These are phyloP conservation scores for Omphalotus olearius DNA, from an alignment of 1,284 basidiomycete species.

Conservation along the genomic window DNA sequence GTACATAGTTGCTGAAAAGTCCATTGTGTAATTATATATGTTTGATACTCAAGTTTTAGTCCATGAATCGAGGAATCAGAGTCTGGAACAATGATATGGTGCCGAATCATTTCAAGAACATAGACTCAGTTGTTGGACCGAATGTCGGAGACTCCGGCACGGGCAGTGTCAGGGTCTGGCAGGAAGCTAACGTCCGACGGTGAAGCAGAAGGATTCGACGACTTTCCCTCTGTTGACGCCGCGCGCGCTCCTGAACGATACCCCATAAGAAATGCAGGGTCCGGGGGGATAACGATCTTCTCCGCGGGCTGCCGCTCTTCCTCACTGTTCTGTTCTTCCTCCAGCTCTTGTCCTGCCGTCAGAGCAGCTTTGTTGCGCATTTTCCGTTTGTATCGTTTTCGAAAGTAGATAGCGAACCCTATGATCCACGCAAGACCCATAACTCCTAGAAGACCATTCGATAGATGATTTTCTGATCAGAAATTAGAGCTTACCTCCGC, in stretches of 20 bases:
- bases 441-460: conserved; percentile 21
- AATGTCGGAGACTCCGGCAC: too few species aligned
- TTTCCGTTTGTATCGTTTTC: conserved; percentile 37
- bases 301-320: conserved; percentile 26
- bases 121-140: too few species aligned
- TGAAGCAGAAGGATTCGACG: background rate
- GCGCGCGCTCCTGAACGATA: conserved; percentile 41
- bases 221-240: conserved; percentile 19
- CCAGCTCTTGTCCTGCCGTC: conserved; percentile 28
- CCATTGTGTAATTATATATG: too few species aligned
- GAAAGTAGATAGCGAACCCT: conserved; percentile 42
- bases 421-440: conserved; percentile 51
- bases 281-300: conserved; percentile 57
- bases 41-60: too few species aligned
- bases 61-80: too few species aligned
- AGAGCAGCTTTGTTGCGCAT: conserved; percentile 32
- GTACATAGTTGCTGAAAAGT: too few species aligned
- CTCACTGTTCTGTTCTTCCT: conserved; percentile 24
- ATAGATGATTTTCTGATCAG: background rate
- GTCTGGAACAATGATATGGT: too few species aligned
- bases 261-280: conserved; percentile 57
- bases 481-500: conserved; percentile 32
- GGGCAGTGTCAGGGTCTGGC: background rate
- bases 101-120: too few species aligned
- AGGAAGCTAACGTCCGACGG: background rate